These are phyloP conservation scores for Baudoinia panamericana DNA, from an alignment of 495 filamentous ascomycete genomes.

Conservation along the genomic window DNA sequence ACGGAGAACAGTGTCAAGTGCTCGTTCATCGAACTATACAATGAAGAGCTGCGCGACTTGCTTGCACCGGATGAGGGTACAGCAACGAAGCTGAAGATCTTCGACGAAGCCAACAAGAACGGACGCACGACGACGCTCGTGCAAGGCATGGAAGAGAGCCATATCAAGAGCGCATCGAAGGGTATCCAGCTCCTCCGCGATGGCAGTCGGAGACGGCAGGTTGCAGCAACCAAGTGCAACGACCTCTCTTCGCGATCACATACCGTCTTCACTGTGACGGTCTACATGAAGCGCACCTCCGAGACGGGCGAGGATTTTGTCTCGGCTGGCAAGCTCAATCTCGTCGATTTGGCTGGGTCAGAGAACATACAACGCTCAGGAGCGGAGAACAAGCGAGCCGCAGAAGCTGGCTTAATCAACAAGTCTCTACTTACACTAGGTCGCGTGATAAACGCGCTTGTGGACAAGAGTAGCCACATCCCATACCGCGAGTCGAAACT, in stretches of 20 bases:
- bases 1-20: slow-evolving; percentile 85
- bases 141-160: slow-evolving; percentile 93
- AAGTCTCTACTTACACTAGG: slow-evolving; percentile 91
- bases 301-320: slow-evolving; percentile 84
- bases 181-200: slow-evolving; percentile 81
- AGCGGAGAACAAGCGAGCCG: slow-evolving; percentile 91
- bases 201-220: slow-evolving; percentile 85
- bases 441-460: slow-evolving; percentile 92
- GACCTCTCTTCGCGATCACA: slow-evolving; percentile 92
- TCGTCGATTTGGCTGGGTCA: slow-evolving; percentile 91
- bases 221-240: slow-evolving; percentile 96
- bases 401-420: slow-evolving; percentile 94
- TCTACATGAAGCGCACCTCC: slow-evolving; percentile 63
- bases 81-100: slow-evolving; percentile 91
- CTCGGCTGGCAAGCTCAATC: slow-evolving; percentile 85
- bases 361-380: slow-evolving; percentile 96
- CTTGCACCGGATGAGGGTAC: slow-evolving; percentile 65
- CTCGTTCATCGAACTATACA: slow-evolving; percentile 97
- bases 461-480: slow-evolving; percentile 82
- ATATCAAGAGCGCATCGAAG: slow-evolving; percentile 70
- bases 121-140: slow-evolving; percentile 68
- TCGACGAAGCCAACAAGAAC: slow-evolving; percentile 75
- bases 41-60: slow-evolving; percentile 87
- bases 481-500: slow-evolving; percentile 96
- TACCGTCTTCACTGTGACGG: slow-evolving; percentile 90